phyloP scores from a whole-genome alignment of 495 filamentous ascomycete species.

The Aspergillus ellipticus region DNA sequence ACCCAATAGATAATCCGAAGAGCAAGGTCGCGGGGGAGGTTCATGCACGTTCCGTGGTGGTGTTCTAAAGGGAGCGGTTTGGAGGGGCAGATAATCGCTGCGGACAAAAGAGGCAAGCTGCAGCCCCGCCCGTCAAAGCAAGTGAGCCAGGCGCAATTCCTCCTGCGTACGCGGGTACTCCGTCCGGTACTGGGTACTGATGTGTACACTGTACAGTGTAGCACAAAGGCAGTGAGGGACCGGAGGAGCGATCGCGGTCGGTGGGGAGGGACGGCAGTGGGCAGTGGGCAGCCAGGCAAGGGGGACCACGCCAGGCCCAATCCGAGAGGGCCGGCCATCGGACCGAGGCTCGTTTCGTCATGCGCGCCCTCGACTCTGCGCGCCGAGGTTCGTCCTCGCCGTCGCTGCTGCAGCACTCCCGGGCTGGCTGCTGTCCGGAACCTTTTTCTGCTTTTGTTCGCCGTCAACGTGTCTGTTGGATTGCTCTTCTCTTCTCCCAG shows the following conservation, averaged over 20 bases:
- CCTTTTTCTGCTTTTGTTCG: neutral
- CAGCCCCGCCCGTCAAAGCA: too few species aligned
- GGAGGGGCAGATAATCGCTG: too few species aligned
- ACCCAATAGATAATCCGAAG: neutral
- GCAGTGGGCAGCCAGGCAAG: too few species aligned
- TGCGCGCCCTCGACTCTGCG: constrained; percentile 15
- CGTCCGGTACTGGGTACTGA: too few species aligned
- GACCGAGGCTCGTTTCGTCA: constrained; percentile 40
- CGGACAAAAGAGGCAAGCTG: too few species aligned
- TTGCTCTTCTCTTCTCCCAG: neutral
- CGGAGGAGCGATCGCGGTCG: constrained; percentile 1
- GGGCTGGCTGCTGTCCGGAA: constrained; percentile 7
- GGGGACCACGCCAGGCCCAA: too few species aligned
- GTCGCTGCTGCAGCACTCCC: constrained; percentile 1
- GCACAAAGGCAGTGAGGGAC: neutral
- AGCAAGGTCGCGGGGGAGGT: neutral
- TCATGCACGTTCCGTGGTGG: neutral
- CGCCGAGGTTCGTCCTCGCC: constrained; percentile 41
- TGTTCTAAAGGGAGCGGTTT: too few species aligned
- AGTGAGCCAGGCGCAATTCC: too few species aligned
- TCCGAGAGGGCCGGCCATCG: constrained; percentile 16
- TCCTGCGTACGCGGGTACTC: too few species aligned
- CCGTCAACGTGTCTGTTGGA: neutral
- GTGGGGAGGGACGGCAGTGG: constrained; percentile 15
- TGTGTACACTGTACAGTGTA: too few species aligned